Percentiles rank a stretch among this genome's conserved stretches.
These are phyloP conservation scores for Leucocoprinus leucothites DNA, from an alignment of 768 basidiomycete species.

Conservation along the genomic window DNA sequence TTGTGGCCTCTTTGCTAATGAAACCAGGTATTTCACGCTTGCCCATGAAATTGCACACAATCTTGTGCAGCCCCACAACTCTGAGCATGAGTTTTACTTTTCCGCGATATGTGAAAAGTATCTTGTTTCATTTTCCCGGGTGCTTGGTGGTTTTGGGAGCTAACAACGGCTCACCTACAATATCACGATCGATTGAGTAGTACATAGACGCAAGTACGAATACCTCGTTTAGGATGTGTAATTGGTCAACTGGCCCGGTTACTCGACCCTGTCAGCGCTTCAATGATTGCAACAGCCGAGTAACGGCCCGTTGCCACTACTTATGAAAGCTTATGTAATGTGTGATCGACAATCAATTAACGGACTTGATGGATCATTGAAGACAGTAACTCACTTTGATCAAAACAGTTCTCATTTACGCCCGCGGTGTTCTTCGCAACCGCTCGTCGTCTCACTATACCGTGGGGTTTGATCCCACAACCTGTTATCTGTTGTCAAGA, in stretches of 20 bases:
- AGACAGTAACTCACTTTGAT: neutral
- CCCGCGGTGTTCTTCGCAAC: neutral
- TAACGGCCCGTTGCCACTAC: too few species aligned
- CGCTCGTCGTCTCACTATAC: neutral
- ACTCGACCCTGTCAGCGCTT: too few species aligned
- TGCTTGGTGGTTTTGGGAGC: constrained; percentile 19
- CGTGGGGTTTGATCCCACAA: too few species aligned
- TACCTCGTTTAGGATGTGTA: too few species aligned
- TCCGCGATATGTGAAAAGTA: constrained; percentile 82
- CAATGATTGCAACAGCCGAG: too few species aligned
- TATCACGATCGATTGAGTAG: too few species aligned
- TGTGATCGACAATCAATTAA: neutral
- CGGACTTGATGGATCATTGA: neutral
- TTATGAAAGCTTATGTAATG: neutral
- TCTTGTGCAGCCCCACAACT: constrained; percentile 81
- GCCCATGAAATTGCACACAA: constrained; percentile 96
- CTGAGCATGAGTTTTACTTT: constrained; percentile 94
- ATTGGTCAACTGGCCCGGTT: too few species aligned
- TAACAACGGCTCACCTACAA: too few species aligned
- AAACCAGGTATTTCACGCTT: constrained; percentile 80
- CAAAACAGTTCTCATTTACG: neutral
- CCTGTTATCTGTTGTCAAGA: too few species aligned
- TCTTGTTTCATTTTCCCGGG: constrained; percentile 37
- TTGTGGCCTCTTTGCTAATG: neutral
- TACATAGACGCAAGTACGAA: too few species aligned